Conservation (phyloP, 2,329 filamentous ascomycete genomes). For the Paecilomyces sp. region DNA sequence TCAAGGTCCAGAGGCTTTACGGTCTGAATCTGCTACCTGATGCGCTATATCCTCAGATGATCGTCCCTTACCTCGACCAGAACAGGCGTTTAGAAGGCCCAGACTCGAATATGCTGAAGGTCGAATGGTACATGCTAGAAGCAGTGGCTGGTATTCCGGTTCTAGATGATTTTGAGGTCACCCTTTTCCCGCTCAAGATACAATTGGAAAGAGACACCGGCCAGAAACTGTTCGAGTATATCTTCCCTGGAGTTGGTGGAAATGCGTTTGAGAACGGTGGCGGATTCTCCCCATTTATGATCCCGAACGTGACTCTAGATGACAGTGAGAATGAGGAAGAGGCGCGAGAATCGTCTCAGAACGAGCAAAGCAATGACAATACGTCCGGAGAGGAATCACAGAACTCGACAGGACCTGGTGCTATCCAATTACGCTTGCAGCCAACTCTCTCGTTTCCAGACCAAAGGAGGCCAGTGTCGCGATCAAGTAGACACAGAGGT, state of each 20-base stretch:
- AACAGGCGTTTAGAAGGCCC: conserved; percentile 49
- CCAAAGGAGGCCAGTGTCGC: conserved; percentile 27
- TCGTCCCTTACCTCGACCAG: conserved; percentile 76
- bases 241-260: conserved; percentile 77
- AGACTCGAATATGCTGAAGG: conserved; percentile 77
- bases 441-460: conserved; percentile 63
- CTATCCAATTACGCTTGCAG: conserved; percentile 72
- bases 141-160: conserved; percentile 96
- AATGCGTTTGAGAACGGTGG: conserved; percentile 41
- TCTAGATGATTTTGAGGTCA: conserved; percentile 94
- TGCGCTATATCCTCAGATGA: conserved; percentile 92
- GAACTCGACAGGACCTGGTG: conserved; percentile 60
- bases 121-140: conserved; percentile 98
- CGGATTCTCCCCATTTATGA: conserved; percentile 45
- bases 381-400: conserved; percentile 38
- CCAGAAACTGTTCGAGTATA: conserved; percentile 91
- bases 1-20: conserved; percentile 80
- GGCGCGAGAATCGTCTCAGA: conserved; percentile 32
- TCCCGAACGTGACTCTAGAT: conserved; percentile 43
- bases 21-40: conserved; percentile 86
- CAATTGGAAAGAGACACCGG: conserved; percentile 90
- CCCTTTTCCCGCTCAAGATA: conserved; percentile 84
- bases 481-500: conserved; percentile 21
- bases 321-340: conserved; percentile 44
- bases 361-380: conserved; percentile 33